A percentile compares a stretch with the other conserved stretches of the same genome.
Evolutionary conservation across 176 grass and related monocot genomes (phyloP).

Genomic region (Thalia dealbata): DNA sequence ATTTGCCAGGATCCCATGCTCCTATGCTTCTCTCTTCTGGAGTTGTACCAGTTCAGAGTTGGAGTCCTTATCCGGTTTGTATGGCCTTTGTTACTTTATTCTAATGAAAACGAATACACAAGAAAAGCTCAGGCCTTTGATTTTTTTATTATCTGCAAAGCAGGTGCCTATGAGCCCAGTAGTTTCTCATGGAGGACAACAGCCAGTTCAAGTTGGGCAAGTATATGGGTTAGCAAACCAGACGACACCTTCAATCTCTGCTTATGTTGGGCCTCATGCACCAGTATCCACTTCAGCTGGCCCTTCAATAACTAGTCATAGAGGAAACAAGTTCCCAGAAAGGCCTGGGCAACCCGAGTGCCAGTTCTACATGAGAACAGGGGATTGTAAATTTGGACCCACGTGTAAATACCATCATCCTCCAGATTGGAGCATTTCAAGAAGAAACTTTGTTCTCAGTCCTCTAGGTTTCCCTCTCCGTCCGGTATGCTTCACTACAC

Average conservation of each 20-base stretch:
- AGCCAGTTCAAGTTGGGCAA: slow-evolving; percentile 41
- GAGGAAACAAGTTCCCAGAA: slow-evolving; percentile 42
- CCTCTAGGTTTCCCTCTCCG: slow-evolving; percentile 62
- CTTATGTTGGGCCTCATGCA: slow-evolving; percentile 38
- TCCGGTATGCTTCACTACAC: slow-evolving; percentile 35
- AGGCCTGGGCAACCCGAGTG: slow-evolving; percentile 73
- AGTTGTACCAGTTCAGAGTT: slow-evolving; percentile 70
- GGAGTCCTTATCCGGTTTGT: slow-evolving; percentile 81
- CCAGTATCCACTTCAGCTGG: slow-evolving; percentile 31
- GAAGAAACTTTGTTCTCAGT: slow-evolving; percentile 36
- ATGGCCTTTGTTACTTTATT: background rate
- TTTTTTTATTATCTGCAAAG: slow-evolving; percentile 9
- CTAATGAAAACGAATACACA: background rate
- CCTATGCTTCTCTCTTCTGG: slow-evolving; percentile 61
- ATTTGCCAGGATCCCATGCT: slow-evolving; percentile 46
- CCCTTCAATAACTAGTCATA: slow-evolving; percentile 34
- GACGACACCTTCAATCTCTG: slow-evolving; percentile 18
- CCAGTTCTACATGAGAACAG: slow-evolving; percentile 65
- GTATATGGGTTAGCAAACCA: slow-evolving; percentile 51
- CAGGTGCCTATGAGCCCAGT: slow-evolving; percentile 47
- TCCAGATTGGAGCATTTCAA: slow-evolving; percentile 35
- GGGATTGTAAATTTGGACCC: slow-evolving; percentile 60
- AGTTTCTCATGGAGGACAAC: slow-evolving; percentile 41
- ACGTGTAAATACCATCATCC: slow-evolving; percentile 67
- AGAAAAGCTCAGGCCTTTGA: background rate